Evolutionary conservation across 179 eudicot species (phyloP), one percentile per base, ranked within the genome.

Genomic region (Spinacia oleracea): DNA sequence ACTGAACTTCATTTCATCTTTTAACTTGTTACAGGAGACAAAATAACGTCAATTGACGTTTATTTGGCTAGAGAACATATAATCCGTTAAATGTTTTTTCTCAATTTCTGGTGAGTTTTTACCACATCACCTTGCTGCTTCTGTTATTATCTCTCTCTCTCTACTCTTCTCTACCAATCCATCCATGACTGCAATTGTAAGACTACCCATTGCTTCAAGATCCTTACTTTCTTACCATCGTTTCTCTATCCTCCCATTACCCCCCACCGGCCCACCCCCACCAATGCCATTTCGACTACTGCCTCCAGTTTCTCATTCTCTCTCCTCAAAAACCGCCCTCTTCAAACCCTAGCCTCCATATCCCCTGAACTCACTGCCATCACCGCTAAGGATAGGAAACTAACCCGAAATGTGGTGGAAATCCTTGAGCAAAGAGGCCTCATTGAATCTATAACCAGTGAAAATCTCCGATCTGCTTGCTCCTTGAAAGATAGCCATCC

Each of bases 391-490:
- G 0, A 59, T 65, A 3, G 20, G 3, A 58, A 5, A 42, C 8
- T 16, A n/a, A 40, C 66, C 58, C 74, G 43, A 27, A 92, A 91
- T 79, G 91, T 93, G 9, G 83, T 93, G 23, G 79, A 90, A 2
- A 84, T 88, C 60, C 93, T 94, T 15, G 83, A 91, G 53, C 79
- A 89, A 73, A 84, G 98, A 75, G 97, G 98, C 40, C 81, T 94
- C 1, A 76, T 92, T 29, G 98, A 94, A 21, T 89, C 96, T 62
- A 59, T 91, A 68, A 94, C 97, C 64, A 83, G 83, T 75, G 91
- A 90, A 0, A 84, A 70, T 67, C 93, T 94, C 77, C 80, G 82
- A 18, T 74, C 85, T 21, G 73, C 67, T n/a, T 85, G 84, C 73
- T 74, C 88, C 18, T 73, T 70, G 58, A 48, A 70, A 60, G 20